Evolutionary conservation across 2,329 filamentous ascomycete genomes (phyloP).

Genomic region (Raffaelea ambrosiae): DNA sequence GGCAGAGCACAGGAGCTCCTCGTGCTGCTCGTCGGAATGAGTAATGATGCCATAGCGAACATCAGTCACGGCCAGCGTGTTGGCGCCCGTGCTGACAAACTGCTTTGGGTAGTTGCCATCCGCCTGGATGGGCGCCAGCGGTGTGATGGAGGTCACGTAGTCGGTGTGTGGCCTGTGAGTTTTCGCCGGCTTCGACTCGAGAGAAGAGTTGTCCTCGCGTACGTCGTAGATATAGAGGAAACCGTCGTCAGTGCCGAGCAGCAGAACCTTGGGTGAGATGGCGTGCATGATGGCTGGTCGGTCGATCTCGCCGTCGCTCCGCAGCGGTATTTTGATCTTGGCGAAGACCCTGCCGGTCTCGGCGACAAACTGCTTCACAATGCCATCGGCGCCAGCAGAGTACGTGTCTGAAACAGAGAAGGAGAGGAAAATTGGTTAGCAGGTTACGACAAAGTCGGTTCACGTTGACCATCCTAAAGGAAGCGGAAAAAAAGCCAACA

Average conservation of each 20-base stretch:
- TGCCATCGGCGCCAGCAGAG: constrained; percentile 51
- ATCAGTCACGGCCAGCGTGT: constrained; percentile 84
- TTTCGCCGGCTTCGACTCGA: constrained; percentile 59
- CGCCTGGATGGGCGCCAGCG: constrained; percentile 63
- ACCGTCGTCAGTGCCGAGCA: constrained; percentile 85
- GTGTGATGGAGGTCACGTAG: constrained; percentile 81
- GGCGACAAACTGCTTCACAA: constrained; percentile 47
- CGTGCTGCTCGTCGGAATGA: constrained; percentile 88
- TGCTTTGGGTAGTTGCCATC: constrained; percentile 87
- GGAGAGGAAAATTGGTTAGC: no score
- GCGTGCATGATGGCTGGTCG: constrained; percentile 70
- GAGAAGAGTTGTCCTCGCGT: constrained; percentile 41
- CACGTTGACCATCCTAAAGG: no score
- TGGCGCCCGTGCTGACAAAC: constrained; percentile 89
- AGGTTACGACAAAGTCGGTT: no score
- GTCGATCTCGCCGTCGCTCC: constrained; percentile 33
- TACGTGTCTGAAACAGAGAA: constrained; percentile 47
- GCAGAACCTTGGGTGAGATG: constrained; percentile 77
- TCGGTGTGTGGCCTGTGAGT: constrained; percentile 84
- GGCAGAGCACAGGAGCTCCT: constrained; percentile 75
- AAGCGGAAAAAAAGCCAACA: neutral
- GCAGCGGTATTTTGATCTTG: constrained; percentile 69
- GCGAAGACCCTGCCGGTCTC: constrained; percentile 60
- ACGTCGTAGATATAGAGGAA: constrained; percentile 84
- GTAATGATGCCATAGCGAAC: constrained; percentile 77